phyloP scores from a whole-genome alignment of 257 asterid genomes.

The Perilla frutescens region DNA sequence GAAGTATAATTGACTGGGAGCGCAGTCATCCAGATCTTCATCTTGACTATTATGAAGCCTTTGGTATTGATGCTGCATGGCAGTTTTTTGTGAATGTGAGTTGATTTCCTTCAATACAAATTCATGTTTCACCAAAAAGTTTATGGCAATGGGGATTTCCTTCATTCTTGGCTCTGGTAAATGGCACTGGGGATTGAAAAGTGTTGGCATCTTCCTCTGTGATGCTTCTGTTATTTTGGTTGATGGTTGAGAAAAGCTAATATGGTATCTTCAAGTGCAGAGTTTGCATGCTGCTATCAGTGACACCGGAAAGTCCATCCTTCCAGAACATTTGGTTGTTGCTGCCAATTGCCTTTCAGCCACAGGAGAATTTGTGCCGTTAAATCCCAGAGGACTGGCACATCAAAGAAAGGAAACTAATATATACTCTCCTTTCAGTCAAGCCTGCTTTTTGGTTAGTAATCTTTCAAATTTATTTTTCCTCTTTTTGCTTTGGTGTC shows the following conservation, averaged over 20 bases:
- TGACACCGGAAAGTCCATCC: slow-evolving; percentile 78
- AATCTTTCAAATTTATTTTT: slow-evolving; percentile 16
- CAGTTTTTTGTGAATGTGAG: slow-evolving; percentile 73
- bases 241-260: slow-evolving; percentile 37
- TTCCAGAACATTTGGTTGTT: slow-evolving; percentile 77
- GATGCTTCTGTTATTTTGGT: slow-evolving; percentile 14
- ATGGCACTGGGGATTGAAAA: not conserved
- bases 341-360: slow-evolving; percentile 78
- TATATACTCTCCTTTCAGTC: slow-evolving; percentile 69
- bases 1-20: slow-evolving; percentile 86
- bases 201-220: not conserved
- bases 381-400: slow-evolving; percentile 76
- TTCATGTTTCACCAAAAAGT: slow-evolving; percentile 15
- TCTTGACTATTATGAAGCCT: slow-evolving; percentile 61
- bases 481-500: slow-evolving; percentile 17
- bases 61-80: slow-evolving; percentile 76
- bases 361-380: slow-evolving; percentile 80
- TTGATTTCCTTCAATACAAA: slow-evolving; percentile 32
- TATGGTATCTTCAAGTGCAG: slow-evolving; percentile 53
- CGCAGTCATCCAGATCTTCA: slow-evolving; percentile 91
- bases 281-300: slow-evolving; percentile 69
- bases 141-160: too few species aligned
- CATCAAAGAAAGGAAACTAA: slow-evolving; percentile 72
- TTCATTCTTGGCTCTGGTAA: slow-evolving; percentile 7
- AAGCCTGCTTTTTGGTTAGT: slow-evolving; percentile 84